Percentiles rank a stretch among this genome's conserved stretches.
These are phyloP conservation scores for Diaporthe humulicola DNA, from an alignment of 2,329 filamentous ascomycete species.

Conservation along the genomic window DNA sequence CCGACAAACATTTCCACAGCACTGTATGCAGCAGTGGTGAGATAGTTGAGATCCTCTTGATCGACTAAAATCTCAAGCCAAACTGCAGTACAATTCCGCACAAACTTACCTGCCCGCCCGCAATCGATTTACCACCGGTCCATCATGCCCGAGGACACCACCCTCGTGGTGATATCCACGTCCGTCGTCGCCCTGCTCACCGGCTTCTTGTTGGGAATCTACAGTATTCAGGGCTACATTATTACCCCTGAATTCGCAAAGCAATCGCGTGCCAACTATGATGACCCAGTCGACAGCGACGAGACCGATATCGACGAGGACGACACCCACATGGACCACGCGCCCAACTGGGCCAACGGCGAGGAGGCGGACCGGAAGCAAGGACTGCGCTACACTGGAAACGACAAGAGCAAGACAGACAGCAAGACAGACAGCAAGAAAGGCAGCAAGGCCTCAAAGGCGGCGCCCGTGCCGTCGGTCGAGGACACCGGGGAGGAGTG, in stretches of 20 bases:
- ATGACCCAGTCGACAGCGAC: slow-evolving; percentile 76
- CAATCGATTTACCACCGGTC: neutral
- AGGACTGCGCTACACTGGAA: slow-evolving; percentile 58
- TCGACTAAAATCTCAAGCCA: neutral
- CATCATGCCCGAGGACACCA: slow-evolving; percentile 18
- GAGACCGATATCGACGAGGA: slow-evolving; percentile 76
- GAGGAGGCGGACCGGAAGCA: slow-evolving; percentile 70
- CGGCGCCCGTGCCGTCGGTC: slow-evolving; percentile 48
- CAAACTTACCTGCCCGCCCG: neutral
- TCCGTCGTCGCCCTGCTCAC: slow-evolving; percentile 80
- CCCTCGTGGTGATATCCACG: slow-evolving; percentile 75
- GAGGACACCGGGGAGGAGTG: slow-evolving; percentile 78
- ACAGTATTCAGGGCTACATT: slow-evolving; percentile 73
- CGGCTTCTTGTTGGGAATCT: slow-evolving; percentile 87
- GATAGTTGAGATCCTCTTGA: neutral
- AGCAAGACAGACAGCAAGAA: slow-evolving; percentile 49
- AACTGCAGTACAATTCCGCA: too few species aligned
- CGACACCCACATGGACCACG: slow-evolving; percentile 72
- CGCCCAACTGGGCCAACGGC: slow-evolving; percentile 76
- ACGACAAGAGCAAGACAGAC: slow-evolving; percentile 47
- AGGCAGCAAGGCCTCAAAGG: slow-evolving; percentile 54
- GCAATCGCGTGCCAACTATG: slow-evolving; percentile 67
- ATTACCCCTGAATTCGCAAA: slow-evolving; percentile 68
- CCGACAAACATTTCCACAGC: neutral
- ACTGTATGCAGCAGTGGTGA: neutral